These are phyloP conservation scores for Scedosporium boydii DNA, from an alignment of 2,329 filamentous ascomycete genomes.

Conservation along the genomic window DNA sequence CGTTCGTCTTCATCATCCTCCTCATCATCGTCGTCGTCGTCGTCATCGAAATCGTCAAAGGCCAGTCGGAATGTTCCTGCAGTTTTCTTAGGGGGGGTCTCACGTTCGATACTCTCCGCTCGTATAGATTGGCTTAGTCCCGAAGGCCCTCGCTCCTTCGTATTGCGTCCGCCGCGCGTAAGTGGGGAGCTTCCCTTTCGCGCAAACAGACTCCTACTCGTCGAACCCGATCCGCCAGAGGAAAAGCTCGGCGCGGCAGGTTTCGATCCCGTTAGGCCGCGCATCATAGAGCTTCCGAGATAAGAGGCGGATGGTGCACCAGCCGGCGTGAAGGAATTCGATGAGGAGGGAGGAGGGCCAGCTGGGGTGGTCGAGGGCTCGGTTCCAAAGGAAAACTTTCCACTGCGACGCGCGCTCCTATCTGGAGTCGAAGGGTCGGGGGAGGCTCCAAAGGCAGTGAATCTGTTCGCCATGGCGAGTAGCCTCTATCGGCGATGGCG, in stretches of 20 bases:
- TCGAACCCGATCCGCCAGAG: conserved; percentile 13
- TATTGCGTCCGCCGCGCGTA: conserved; percentile 36
- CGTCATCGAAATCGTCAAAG: conserved; percentile 10
- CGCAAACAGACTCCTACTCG: conserved; percentile 28
- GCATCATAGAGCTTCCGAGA: conserved; percentile 44
- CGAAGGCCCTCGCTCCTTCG: conserved; percentile 34
- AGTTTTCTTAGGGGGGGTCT: conserved; percentile 11
- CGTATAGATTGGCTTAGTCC: conserved; percentile 35
- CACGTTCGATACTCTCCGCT: conserved; percentile 11
- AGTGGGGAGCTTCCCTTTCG: conserved; percentile 30
- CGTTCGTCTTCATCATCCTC: conserved; percentile 24
- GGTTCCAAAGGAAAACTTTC: conserved; percentile 27
- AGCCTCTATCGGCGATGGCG: neutral
- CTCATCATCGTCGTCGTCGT: conserved; percentile 18
- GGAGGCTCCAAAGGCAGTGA: conserved; percentile 33
- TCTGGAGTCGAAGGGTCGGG: conserved; percentile 40
- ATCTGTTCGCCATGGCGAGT: conserved; percentile 29
- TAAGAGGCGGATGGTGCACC: conserved; percentile 47
- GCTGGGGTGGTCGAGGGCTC: conserved; percentile 44
- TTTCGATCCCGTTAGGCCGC: conserved; percentile 28
- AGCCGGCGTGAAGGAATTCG: conserved; percentile 44
- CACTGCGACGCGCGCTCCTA: conserved; percentile 6
- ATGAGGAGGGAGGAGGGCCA: conserved; percentile 40
- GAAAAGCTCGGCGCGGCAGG: conserved; percentile 27
- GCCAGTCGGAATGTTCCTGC: conserved; percentile 14